These are phyloP conservation scores for Alloascoidea hylecoeti DNA, from an alignment of 805 yeast genomes.

Conservation along the genomic window DNA sequence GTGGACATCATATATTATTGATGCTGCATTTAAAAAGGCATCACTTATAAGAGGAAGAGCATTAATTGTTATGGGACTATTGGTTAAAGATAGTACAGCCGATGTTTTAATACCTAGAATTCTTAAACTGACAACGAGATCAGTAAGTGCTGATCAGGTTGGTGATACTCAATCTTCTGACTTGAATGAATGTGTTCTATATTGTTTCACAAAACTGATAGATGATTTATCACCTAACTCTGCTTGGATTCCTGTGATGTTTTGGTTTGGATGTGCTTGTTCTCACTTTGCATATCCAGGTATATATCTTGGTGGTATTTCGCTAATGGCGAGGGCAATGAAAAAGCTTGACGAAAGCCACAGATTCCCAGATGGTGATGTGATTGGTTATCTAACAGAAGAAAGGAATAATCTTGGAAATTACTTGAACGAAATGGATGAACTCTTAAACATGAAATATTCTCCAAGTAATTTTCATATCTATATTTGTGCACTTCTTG, in stretches of 20 bases:
- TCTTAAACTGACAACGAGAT: slow-evolving; percentile 7
- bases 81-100: slow-evolving; percentile 48
- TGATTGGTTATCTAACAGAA: neutral
- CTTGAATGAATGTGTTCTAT: slow-evolving; percentile 22
- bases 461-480: slow-evolving; percentile 10
- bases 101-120: slow-evolving; percentile 33
- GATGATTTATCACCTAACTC: slow-evolving; percentile 33
- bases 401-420: neutral
- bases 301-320: neutral
- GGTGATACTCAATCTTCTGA: slow-evolving; percentile 22
- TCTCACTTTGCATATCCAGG: neutral
- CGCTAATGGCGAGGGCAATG: neutral
- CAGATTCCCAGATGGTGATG: neutral
- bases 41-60: slow-evolving; percentile 20
- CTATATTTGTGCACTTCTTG: slow-evolving; percentile 10
- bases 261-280: slow-evolving; percentile 25
- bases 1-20: slow-evolving; percentile 52
- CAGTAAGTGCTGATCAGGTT: slow-evolving; percentile 16
- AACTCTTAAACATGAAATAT: slow-evolving; percentile 7
- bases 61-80: slow-evolving; percentile 56
- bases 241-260: slow-evolving; percentile 27
- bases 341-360: neutral
- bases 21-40: slow-evolving; percentile 36
- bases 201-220: slow-evolving; percentile 32
- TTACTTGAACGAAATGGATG: slow-evolving; percentile 5